Evolutionary conservation across 805 yeast genomes (phyloP).

Genomic region (Yamadazyma endophytica): DNA sequence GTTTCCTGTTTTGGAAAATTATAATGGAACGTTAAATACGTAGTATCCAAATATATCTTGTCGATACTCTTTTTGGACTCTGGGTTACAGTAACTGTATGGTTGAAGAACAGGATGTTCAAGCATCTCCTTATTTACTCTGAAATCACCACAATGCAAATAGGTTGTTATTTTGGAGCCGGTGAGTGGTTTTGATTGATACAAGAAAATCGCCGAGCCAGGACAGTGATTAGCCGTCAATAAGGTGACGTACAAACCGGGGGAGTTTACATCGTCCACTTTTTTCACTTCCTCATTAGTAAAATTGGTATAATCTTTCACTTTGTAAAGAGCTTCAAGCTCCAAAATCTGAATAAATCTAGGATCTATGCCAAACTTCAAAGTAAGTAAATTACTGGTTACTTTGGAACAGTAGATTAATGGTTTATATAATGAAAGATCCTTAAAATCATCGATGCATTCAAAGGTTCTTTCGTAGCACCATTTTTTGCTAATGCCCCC

Average conservation of each 20-base stretch:
- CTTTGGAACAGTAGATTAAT: slow-evolving; percentile 64
- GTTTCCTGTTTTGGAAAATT: slow-evolving; percentile 73
- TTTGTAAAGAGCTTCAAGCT: slow-evolving; percentile 38
- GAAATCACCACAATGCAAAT: slow-evolving; percentile 92
- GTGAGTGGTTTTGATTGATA: slow-evolving; percentile 55
- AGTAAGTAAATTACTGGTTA: slow-evolving; percentile 58
- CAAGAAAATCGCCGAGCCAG: slow-evolving; percentile 84
- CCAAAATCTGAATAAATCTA: slow-evolving; percentile 38
- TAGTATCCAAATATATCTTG: slow-evolving; percentile 80
- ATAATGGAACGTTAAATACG: slow-evolving; percentile 73
- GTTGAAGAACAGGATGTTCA: slow-evolving; percentile 24
- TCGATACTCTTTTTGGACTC: slow-evolving; percentile 40
- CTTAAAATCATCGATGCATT: slow-evolving; percentile 20
- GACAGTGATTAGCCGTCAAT: slow-evolving; percentile 92
- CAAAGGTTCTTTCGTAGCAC: slow-evolving; percentile 44
- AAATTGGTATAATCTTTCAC: slow-evolving; percentile 11
- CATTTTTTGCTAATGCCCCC: slow-evolving; percentile 79
- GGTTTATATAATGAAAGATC: slow-evolving; percentile 40
- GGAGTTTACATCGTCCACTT: slow-evolving; percentile 7
- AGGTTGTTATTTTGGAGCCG: no score
- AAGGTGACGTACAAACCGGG: slow-evolving; percentile 51
- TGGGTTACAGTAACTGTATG: slow-evolving; percentile 14
- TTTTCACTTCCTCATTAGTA: slow-evolving; percentile 1
- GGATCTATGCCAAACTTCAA: slow-evolving; percentile 53
- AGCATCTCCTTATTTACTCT: slow-evolving; percentile 60